Base-by-base conservation (phyloP, 208 protist genomes). In the Strigomonas galati region DNA sequence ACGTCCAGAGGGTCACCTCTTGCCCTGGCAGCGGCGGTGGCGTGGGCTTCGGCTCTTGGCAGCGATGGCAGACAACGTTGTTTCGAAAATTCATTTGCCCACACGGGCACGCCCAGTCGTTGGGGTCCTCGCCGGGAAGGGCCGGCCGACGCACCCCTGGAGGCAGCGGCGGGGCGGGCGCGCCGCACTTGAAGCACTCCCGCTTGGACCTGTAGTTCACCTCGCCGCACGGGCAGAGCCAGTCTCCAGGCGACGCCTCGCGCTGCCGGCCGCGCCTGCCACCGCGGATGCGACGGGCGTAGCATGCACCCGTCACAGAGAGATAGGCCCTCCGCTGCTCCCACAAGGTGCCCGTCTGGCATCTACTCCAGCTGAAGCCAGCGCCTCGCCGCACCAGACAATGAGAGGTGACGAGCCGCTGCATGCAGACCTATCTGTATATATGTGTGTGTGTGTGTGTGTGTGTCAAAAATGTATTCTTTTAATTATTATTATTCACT, bases 31-130 rank as follows among this genome's bases (percentile, higher is more conserved):
- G 31, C 31, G 86, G 85, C 43, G 90, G 90, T 19, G 90, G 77
- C 28, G 78, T 76, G 31, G 85, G 90, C 72, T 96, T 96, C 7
- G 87, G 87, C 78, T 93, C 85, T 66, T 85, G 68, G 51, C 90
- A 96, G 64, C 91, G 90, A 72, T 91, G 69, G 59, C 90, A 96
- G 14, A 88, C 44, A 1, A 96, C 90, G 55, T 71, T 88, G 37
- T 78, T 87, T n/a, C 90, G 72, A 59, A 92, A 96, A 65, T 96
- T 96, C 87, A 96, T 96, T 55, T 92, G 81, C 14, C 90, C 90
- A 48, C 90, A 96, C n/a, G 90, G 85, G 68, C 90, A 96, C 19
- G 90, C 90, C 87, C 90, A 96, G 69, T 96, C 90, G 65, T 91
- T 72, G 14, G 90, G 87, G 68, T 96, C 90, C 70, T 96, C 90